A percentile compares a stretch with the other conserved stretches of the same genome.
These are phyloP conservation scores for Gloeophyllum trabeum DNA, from an alignment of 768 basidiomycete species.

Conservation along the genomic window DNA sequence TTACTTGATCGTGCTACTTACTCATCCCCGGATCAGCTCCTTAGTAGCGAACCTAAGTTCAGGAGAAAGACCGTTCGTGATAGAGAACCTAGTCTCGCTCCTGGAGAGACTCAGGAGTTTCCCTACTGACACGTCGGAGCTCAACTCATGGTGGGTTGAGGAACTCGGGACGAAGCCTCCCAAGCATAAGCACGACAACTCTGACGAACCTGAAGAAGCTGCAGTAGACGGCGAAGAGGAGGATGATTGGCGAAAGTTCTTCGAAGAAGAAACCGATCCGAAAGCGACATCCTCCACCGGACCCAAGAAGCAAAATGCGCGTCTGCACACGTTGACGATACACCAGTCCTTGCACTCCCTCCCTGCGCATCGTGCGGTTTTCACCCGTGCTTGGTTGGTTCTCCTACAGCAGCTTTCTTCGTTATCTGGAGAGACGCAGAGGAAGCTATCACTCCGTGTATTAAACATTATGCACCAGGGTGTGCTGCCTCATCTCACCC, in stretches of 20 bases:
- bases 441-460: conserved; percentile 38
- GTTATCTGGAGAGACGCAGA: conserved; percentile 16
- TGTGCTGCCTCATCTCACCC: conserved; percentile 74
- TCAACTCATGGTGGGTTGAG: conserved; percentile 73
- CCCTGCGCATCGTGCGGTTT: conserved; percentile 67
- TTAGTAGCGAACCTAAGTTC: too few relatives aligned
- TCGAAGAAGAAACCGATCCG: conserved; percentile 46
- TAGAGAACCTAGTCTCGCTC: conserved; percentile 52
- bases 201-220: conserved; percentile 22
- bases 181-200: conserved; percentile 25
- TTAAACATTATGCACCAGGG: conserved; percentile 75
- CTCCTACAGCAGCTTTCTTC: conserved; percentile 51
- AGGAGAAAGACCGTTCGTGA: too few relatives aligned
- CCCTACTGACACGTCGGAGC: conserved; percentile 55
- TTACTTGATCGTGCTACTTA: too few relatives aligned
- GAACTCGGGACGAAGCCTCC: conserved; percentile 51
- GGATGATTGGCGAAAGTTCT: conserved; percentile 74
- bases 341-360: conserved; percentile 73
- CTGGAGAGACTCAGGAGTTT: conserved; percentile 63
- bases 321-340: conserved; percentile 55
- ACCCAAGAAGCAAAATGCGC: conserved; percentile 27
- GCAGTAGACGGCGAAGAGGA: conserved; percentile 21
- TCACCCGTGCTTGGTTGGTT: conserved; percentile 71
- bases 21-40: too few relatives aligned
- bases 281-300: conserved; percentile 20